phyloP scores from a whole-genome alignment of 345 rosid species.

The Eucalyptus regnans region DNA sequence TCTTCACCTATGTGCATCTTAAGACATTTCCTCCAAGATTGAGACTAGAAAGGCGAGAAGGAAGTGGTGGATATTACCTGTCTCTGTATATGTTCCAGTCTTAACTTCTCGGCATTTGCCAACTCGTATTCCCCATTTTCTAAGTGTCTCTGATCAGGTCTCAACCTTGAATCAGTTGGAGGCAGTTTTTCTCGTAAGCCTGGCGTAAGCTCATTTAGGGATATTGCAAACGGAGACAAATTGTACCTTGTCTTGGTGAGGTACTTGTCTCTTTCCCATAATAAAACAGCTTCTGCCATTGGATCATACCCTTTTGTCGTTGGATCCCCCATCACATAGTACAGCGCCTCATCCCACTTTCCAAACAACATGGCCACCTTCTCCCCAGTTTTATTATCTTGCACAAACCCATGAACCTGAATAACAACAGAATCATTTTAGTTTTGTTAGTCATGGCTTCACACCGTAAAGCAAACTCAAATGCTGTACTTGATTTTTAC shows the following conservation, averaged over 20 bases:
- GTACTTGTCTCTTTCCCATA: conserved; percentile 83
- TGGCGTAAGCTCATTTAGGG: conserved; percentile 80
- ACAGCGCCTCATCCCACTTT: conserved; percentile 99
- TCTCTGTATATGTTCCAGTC: conserved; percentile 96
- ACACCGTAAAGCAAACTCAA: not conserved
- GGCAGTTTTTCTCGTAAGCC: conserved; percentile 74
- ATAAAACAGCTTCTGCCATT: conserved; percentile 85
- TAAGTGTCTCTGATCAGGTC: conserved; percentile 92
- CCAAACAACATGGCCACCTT: conserved; percentile 94
- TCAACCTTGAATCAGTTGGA: conserved; percentile 93
- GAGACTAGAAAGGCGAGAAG: not conserved
- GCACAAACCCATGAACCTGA: conserved; percentile 98
- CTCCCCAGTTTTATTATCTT: conserved; percentile 91
- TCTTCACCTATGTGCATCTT: not conserved
- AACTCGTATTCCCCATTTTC: conserved; percentile 94
- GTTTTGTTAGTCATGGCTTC: not conserved
- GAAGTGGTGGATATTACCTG: conserved; percentile 39
- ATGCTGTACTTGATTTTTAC: not conserved
- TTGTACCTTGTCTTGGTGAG: conserved; percentile 89
- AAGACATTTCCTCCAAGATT: not conserved
- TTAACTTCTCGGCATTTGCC: conserved; percentile 89
- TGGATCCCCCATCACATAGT: conserved; percentile 88
- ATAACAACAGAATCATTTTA: not conserved
- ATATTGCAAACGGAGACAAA: conserved; percentile 80
- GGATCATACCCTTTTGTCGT: conserved; percentile 89